Evolutionary conservation across 805 yeast species (phyloP), one percentile per base, ranked within the genome.

Genomic region (Metschnikowia reukaufii): DNA sequence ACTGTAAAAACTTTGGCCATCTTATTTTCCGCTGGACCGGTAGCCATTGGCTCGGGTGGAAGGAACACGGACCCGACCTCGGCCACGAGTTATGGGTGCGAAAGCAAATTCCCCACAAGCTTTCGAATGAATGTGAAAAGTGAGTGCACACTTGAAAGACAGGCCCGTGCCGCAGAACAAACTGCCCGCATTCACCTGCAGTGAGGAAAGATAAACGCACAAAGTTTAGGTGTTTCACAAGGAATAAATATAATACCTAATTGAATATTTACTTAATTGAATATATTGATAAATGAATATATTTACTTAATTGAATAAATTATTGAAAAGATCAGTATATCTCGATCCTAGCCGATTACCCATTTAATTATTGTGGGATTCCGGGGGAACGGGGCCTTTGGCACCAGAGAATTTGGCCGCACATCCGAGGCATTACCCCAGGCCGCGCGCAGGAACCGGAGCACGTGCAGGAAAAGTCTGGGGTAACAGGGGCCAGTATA

Each of bases 401-500:
- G n/a, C n/a, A n/a, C 19, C 44, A 38, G 48, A 37, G 40, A 37
- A 54, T 49, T 49, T 27, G 29, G 44, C 53, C 48, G 48, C 48
- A 46, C 41, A 38, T 35, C 36, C 36, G 44, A 31, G 50, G 43
- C 30, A 27, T 38, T 35, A 44, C 50, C 52, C 49, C 52, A 48
- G 54, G 51, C 29, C 23, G 30, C 23, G 45, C 27, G 45, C 47
- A 44, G 45, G 46, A 35, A 20, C 19, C 41, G 23, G 36, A 31
- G 47, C 35, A 10, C 19, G 33, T 39, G 19, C 39, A 39, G 47
- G 48, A 30, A 37, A 43, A 46, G 40, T 50, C 48, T 50, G 53
- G 53, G 53, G 53, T 50, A 50, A 27, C 10, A 18, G n/a, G n/a
- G 7, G n/a, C 27, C 36, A 32, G 48, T 48, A 48, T 48, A 48